Evolutionary conservation across 2,329 filamentous ascomycete genomes (phyloP).

Genomic region (Claviceps sp.): DNA sequence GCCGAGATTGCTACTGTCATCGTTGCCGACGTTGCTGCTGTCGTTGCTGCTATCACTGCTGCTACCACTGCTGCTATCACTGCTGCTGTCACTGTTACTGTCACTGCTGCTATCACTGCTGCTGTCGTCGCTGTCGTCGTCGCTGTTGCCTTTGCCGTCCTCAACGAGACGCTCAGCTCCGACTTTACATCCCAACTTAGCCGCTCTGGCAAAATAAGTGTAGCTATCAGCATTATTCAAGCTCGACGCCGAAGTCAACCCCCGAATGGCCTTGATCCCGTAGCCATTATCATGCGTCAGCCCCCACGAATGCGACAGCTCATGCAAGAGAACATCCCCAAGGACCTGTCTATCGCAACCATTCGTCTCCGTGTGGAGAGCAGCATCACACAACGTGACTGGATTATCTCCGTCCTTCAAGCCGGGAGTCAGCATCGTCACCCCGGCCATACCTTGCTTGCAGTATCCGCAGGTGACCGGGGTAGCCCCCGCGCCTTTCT

Average conservation of each 20-base stretch:
- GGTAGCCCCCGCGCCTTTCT: too few species aligned
- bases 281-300: background rate
- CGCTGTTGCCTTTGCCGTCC: background rate
- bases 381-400: too few species aligned
- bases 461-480: too few species aligned
- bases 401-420: too few species aligned
- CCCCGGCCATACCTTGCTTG: too few species aligned
- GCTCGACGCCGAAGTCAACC: background rate
- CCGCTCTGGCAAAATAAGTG: background rate
- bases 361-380: too few species aligned
- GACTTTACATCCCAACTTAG: background rate
- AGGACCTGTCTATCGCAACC: background rate
- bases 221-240: background rate
- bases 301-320: background rate
- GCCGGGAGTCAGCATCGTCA: too few species aligned
- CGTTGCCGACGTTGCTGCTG: background rate
- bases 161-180: background rate
- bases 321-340: background rate
- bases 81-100: background rate
- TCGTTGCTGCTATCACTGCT: background rate
- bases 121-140: too few species aligned
- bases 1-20: background rate
- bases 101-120: background rate
- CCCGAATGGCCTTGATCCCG: background rate
- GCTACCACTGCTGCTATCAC: background rate